Base-by-base conservation (phyloP, 2,329 filamentous ascomycete species). In the Aspergillus amoenus region DNA sequence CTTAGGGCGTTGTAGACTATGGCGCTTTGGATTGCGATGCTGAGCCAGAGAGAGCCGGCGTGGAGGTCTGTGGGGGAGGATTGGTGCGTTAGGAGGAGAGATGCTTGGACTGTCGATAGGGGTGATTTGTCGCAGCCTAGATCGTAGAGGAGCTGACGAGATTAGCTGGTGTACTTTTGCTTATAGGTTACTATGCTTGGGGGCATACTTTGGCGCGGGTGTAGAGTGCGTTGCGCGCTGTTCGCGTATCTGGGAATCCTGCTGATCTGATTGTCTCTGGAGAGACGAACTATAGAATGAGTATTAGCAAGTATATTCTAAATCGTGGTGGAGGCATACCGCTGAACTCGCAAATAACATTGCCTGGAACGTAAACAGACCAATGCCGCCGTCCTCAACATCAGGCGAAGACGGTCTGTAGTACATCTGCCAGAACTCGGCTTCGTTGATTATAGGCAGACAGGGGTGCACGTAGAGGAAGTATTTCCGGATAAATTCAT, bases 381-480 rank as follows among this genome's bases (percentile, higher is more conserved):
- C 34, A 1, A 55, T 24, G 6, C 32, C 46, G 3, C 22, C 9
- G 4, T 48, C n/a, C 24, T 24, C 46, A 11, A 1, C 32, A 6
- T 22, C 24, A 1, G 17, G 18, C 1, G 8, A 15, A 1, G 12
- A 27, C 13, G 34, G 34, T 2, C 42, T 15, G 34, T 47, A 47
- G 27, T 55, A 55, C 15, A 49, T 55, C 34, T 45, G 30, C 52
- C 52, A 55, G 21, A 55, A 55, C 13, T 55, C 44, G 12, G 52
- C 52, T 27, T 55, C 52, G 37, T 55, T 45, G 18, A 55, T 37
- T 30, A 49, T 22, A 11, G 52, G 52, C 2, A 55, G 52, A 42
- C 43, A 48, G 2, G 52, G 52, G n/a, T 55, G 52, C 3, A 55
- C 52, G 34, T 55, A 55, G 37, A 55, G 52, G 21, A 55, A 55